Evolutionary conservation across 129 eudicot species (phyloP).

Genomic region (Flaveria sonorensis): DNA sequence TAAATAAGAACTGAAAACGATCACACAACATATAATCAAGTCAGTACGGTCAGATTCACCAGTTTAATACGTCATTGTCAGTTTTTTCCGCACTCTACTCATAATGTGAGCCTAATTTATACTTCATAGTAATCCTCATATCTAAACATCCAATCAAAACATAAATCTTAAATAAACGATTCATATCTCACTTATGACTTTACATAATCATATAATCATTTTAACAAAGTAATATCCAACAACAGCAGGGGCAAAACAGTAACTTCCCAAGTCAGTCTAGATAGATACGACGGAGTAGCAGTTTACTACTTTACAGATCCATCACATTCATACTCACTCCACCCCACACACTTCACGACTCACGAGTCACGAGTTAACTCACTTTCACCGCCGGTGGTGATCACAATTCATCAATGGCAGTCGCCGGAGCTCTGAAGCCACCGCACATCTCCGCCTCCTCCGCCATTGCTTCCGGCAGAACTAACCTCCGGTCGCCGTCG

Average conservation of each 20-base stretch:
- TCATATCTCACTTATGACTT: too few relatives aligned
- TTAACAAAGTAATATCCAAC: not conserved
- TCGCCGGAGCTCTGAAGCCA: constrained; percentile 49
- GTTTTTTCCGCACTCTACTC: not conserved
- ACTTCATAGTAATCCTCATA: not conserved
- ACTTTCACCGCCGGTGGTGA: constrained; percentile 15
- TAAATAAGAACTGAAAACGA: too few relatives aligned
- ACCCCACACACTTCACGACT: constrained; percentile 6
- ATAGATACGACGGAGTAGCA: constrained; percentile 35
- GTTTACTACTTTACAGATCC: constrained; percentile 28
- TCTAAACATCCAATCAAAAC: not conserved
- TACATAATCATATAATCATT: not conserved
- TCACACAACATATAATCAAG: too few relatives aligned
- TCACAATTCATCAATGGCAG: constrained; percentile 42
- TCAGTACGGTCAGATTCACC: too few relatives aligned
- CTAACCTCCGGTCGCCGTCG: constrained; percentile 18
- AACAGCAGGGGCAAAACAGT: constrained; percentile 26
- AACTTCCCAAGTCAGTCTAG: not conserved
- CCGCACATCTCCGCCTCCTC: constrained; percentile 31
- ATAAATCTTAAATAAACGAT: too few relatives aligned
- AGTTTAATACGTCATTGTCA: too few relatives aligned
- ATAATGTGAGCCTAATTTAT: not conserved
- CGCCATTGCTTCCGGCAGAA: constrained; percentile 24
- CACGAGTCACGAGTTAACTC: constrained; percentile 37
- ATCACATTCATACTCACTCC: constrained; percentile 19